Base-by-base conservation (phyloP, 805 yeast genomes). In the Candida corydali region DNA sequence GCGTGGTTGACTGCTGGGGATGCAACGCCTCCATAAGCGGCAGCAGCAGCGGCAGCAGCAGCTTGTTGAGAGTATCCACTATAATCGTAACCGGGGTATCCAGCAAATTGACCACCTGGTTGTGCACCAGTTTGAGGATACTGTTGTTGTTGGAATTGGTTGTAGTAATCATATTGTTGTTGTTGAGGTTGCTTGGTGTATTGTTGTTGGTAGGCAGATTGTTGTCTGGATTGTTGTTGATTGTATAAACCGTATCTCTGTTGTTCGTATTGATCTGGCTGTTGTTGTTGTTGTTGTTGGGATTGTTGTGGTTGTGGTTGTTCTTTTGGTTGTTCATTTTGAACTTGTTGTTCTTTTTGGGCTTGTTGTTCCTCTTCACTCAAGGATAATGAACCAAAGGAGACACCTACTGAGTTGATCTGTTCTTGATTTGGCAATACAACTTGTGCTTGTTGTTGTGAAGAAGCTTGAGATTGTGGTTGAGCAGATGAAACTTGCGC, bases 361-460 rank as follows among this genome's bases (percentile, higher is more conserved):
- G 38, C 38, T 14, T 42, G 26, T 33, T 50, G 51, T 39, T 65
- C 67, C 32, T 70, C 73, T 29, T 73, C 75, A 36, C 66, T 61
- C 40, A 75, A 60, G 17, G 73, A 59, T 46, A 78, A 62, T 9
- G 82, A 75, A 39, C 86, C 86, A 49, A 80, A 79, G 23, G 82
- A 78, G 27, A 80, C 78, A 44, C 79, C 81, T 19, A 75, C 73
- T 33, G 72, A 59, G 51, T 63, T 59, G 41, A 70, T 52, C 46
- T 61, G 70, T 39, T 71, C 63, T 30, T 73, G 63, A 29, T 65
- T 63, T 44, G 85, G 85, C 54, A 80, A 72, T 22, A 78, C 61
- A 34, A 66, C 73, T 46, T 61, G 61, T 22, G 29, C 36, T 37
- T 37, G 34, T 29, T 16, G 31, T 36, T 36, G 27, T n/a, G 43